These are phyloP conservation scores for Cyberlindnera lachancei DNA, from an alignment of 805 yeast genomes.

Conservation along the genomic window DNA sequence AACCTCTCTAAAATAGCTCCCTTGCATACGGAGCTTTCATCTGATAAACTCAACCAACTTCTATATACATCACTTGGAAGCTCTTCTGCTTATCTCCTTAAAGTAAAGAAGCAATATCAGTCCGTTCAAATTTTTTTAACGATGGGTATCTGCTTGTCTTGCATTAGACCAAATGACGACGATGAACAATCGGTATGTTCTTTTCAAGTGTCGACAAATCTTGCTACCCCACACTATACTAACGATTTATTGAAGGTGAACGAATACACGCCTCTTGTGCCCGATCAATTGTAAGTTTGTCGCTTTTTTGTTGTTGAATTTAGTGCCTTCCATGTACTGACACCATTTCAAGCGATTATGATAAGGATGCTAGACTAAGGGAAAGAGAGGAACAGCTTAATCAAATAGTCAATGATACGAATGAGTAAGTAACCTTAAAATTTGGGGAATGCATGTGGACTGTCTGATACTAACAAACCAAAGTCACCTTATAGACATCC, in stretches of 20 bases:
- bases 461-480: conserved; percentile 3
- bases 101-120: too few relatives aligned
- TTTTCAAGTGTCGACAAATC: conserved; percentile 9
- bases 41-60: too few relatives aligned
- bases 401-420: conserved; percentile 36
- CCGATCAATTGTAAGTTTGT: conserved; percentile 10
- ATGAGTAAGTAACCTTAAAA: conserved; percentile 16
- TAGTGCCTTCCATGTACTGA: conserved; percentile 3
- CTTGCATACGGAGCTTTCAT: too few relatives aligned
- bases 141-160: conserved; percentile 47
- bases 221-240: conserved; percentile 9
- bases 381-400: conserved; percentile 40
- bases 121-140: too few relatives aligned
- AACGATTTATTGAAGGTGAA: conserved; percentile 24
- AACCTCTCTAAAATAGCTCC: too few relatives aligned
- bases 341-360: conserved; percentile 11
- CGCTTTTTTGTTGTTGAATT: not conserved
- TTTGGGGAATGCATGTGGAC: too few relatives aligned
- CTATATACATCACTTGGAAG: too few relatives aligned
- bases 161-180: conserved; percentile 29
- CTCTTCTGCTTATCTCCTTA: too few relatives aligned
- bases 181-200: conserved; percentile 32
- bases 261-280: conserved; percentile 29
- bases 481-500: conserved; percentile 18
- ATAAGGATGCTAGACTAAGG: conserved; percentile 15